Evolutionary conservation across 2,329 filamentous ascomycete species (phyloP).

Genomic region (Apiospora kogelbergensis): DNA sequence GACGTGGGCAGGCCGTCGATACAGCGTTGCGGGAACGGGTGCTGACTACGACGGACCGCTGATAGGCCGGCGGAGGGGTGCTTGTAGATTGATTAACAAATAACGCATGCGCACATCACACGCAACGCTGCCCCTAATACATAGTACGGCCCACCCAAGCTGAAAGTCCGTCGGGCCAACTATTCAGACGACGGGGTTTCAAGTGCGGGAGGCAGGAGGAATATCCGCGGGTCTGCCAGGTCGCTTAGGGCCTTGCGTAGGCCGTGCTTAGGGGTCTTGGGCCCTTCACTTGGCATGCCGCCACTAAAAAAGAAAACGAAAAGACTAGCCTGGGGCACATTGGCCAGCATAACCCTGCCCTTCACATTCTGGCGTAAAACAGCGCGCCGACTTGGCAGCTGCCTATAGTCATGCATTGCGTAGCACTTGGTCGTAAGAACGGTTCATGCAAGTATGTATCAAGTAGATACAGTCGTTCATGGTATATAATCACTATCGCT

Average conservation of each 20-base stretch:
- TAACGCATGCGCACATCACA: neutral
- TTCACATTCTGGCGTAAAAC: neutral
- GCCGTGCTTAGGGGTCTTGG: neutral
- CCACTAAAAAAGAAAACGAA: neutral
- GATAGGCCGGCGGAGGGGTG: neutral
- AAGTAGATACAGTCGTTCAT: neutral
- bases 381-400: neutral
- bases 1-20: neutral
- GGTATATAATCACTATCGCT: neutral
- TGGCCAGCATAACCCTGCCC: neutral
- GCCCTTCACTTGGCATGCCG: neutral
- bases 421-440: neutral
- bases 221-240: neutral
- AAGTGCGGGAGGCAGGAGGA: neutral
- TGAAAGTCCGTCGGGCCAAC: slow-evolving; percentile 3
- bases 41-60: neutral
- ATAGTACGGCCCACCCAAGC: neutral
- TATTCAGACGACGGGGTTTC: neutral
- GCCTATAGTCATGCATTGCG: neutral
- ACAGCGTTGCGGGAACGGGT: neutral
- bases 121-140: neutral
- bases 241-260: neutral
- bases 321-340: neutral
- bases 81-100: neutral
- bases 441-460: too few species aligned